Conservation (phyloP, 345 rosid genomes). For the Pelargonium nanum region DNA sequence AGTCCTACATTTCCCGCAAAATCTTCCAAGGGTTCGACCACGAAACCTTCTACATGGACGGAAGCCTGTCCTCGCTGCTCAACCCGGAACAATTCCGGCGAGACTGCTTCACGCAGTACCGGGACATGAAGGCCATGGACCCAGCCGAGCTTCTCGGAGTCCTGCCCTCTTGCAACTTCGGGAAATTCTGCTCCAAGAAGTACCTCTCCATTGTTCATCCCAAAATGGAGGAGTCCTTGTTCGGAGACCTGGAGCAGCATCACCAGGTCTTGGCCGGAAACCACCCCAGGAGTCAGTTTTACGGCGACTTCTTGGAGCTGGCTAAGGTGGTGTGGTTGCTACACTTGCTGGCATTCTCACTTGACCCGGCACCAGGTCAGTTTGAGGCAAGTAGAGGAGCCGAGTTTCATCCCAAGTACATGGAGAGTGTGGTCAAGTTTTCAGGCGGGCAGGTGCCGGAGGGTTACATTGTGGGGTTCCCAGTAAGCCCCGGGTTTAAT, state of each 20-base stretch:
- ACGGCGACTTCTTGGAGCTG: slow-evolving; percentile 62
- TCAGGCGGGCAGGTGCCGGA: slow-evolving; percentile 50
- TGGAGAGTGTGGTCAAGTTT: slow-evolving; percentile 75
- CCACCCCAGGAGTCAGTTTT: slow-evolving; percentile 81
- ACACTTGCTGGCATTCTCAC: slow-evolving; percentile 87
- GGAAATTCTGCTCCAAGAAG: slow-evolving; percentile 78
- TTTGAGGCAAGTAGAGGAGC: slow-evolving; percentile 84
- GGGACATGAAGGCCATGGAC: slow-evolving; percentile 93
- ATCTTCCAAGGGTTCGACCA: slow-evolving; percentile 83
- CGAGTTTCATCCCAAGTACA: slow-evolving; percentile 62
- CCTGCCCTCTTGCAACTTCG: slow-evolving; percentile 75
- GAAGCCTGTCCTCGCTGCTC: slow-evolving; percentile 71
- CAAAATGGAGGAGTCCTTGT: slow-evolving; percentile 91
- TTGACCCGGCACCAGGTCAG: slow-evolving; percentile 72
- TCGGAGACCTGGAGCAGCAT: slow-evolving; percentile 69
- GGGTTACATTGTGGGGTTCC: slow-evolving; percentile 71
- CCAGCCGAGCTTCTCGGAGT: slow-evolving; percentile 81
- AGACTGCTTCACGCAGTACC: slow-evolving; percentile 72
- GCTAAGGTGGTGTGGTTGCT: slow-evolving; percentile 88
- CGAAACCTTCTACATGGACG: slow-evolving; percentile 88
- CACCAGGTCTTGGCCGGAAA: slow-evolving; percentile 51
- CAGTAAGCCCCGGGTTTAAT: slow-evolving; percentile 84
- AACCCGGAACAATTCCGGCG: slow-evolving; percentile 73
- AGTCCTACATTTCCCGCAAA: slow-evolving; percentile 66
- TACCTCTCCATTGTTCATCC: slow-evolving; percentile 77